Evolutionary conservation across 768 basidiomycete genomes (phyloP).

Genomic region (Ramaria sp.): DNA sequence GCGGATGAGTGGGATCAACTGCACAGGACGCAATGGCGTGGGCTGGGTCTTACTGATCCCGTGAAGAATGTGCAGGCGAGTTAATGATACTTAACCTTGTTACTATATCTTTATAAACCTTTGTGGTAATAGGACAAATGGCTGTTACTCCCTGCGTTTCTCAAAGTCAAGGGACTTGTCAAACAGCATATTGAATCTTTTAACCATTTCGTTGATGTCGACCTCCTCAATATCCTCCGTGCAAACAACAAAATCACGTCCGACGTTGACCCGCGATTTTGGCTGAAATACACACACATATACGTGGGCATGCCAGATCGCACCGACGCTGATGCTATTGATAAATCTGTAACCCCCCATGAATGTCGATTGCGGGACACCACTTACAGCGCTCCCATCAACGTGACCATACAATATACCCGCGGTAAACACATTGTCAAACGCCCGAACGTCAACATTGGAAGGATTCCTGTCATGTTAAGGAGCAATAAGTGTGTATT

Average conservation of each 20-base stretch:
- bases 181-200: conserved; percentile 99
- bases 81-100: conserved; percentile 4
- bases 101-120: not conserved
- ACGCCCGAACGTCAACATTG: conserved; percentile 75
- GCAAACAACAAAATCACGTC: conserved; percentile 92
- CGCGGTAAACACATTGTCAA: conserved; percentile 84
- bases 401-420: conserved; percentile 92
- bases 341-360: conserved; percentile 85
- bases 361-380: conserved; percentile 95
- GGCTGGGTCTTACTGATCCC: conserved; percentile 75
- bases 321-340: conserved; percentile 68
- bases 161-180: conserved; percentile 96
- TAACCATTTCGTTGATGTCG: conserved; percentile 97
- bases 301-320: conserved; percentile 87
- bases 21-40: conserved; percentile 54
- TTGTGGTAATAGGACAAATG: conserved; percentile 77
- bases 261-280: conserved; percentile 93
- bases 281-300: conserved; percentile 94
- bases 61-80: conserved; percentile 85
- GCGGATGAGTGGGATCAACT: conserved; percentile 51
- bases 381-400: conserved; percentile 87
- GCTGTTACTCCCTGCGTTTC: conserved; percentile 90
- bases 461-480: conserved; percentile 92
- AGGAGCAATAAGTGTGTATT: conserved; percentile 91
- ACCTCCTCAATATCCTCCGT: conserved; percentile 92